Base-by-base conservation (phyloP, 306 rosid species). In the Begonia peltatifolia region DNA sequence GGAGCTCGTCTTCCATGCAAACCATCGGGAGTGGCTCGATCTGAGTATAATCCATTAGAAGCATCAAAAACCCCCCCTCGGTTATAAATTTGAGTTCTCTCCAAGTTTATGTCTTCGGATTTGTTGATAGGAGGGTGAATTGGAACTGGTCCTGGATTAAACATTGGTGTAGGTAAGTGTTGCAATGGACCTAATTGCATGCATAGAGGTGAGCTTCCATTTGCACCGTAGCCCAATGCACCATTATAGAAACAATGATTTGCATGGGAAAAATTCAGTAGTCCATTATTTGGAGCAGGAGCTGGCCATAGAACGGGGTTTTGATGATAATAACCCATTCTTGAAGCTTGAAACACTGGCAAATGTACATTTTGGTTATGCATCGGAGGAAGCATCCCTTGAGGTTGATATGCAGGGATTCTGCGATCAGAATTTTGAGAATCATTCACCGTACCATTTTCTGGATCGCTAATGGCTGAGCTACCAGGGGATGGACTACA, bases 271-370 rank as follows among this genome's bases (percentile, higher is more conserved):
- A 75, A 83, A 23, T 84, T 69, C 71, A 92, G 56, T 53, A 92
- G 57, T 13, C 93, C 96, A 67, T 77, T 81, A 25, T 72, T 57
- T 30, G 36, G 36, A 63, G 79, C 78, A 64, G 78, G 75, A 35
- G 82, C 74, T 38, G 94, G 75, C 99, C 99, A 90, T 47, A 95
- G 75, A 58, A 83, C 84, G 42, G 94, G 79, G 75, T 70, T 87
- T 77, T 87, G 94, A 64, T 73, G 88, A 64, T 81, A 92, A 79
- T 71, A 92, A 66, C 83, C 79, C 84, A 85, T 54, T 50, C 94
- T 50, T 23, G 94, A 72, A 42, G 76, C 74, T 52, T 79, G 96
- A 61, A 79, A 87, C 53, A 78, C 67, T 2, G 96, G 88, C 71
- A 61, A 86, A 58, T 75, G 99, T 41, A 83, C 56, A 59, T 73